Base-by-base conservation (phyloP, 2,329 filamentous ascomycete species). In the Claviceps spartinae region DNA sequence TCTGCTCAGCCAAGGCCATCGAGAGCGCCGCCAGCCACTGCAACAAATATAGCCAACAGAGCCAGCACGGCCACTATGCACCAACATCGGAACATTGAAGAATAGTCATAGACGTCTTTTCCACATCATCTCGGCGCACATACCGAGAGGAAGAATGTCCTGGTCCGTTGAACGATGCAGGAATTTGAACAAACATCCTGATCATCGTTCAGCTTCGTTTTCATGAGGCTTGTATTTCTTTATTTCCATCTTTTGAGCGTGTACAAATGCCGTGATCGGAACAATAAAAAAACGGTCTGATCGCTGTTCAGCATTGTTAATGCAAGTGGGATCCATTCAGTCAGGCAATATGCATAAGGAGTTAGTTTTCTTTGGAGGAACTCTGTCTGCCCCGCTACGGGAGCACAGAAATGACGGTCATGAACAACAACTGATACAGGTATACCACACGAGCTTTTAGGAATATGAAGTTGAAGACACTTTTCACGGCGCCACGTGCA, bases 31-130 rank as follows among this genome's bases (percentile, higher is more conserved):
- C 24, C 48, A n/a, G 38, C 45, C 0, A 41, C 44, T 41, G 34
- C 44, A 20, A 20, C 37, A 26, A 34, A 45, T 13, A 9, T 47
- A 4, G 51, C n/a, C 2, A 42, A 48, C 34, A 34, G 63, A n/a
- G 65, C 67, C 37, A 69, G 67, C 58, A 68, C 66, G 5, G 67
- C 67, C 13, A 62, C 63, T 3, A 63, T 69, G 53, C 65, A 69
- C 50, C 62, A 61, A 52, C 49, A 22, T 11, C 48, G 40, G 18
- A 53, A 55, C 14, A 11, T 41, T 24, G 34, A 37, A 7, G 45
- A 53, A 22, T 22, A 44, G 8, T 45, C 20, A 44, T 13, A 22
- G 14, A 7, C 38, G 26, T 2, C 14, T 18, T 34, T n/a, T 18
- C 18, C 48, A 13, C 26, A 20, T 26, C 37, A 26, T n/a, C 36